Evolutionary conservation across 345 rosid genomes (phyloP).

Genomic region (Arabidopsis suecica): DNA sequence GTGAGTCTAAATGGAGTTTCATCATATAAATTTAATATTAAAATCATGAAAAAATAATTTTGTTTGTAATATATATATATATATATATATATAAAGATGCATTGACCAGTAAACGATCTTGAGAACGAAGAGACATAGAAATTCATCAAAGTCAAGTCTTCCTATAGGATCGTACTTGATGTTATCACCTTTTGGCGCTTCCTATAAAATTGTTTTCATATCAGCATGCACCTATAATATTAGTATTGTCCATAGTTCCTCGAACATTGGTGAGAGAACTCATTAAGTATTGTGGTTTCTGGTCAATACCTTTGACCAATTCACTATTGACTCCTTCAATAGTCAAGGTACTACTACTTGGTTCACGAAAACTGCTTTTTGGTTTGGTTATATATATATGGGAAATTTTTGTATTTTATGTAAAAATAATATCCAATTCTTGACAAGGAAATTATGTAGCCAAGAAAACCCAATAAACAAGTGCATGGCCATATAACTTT

Average conservation of each 20-base stretch:
- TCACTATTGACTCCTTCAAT: slow-evolving; percentile 22
- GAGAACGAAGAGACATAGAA: slow-evolving; percentile 35
- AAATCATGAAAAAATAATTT: not conserved
- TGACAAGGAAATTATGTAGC: no score
- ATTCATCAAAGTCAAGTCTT: slow-evolving; percentile 41
- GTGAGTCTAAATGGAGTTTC: not conserved
- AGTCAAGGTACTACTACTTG: no score
- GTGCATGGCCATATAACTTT: no score
- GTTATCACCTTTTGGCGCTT: slow-evolving; percentile 38
- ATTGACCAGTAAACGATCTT: slow-evolving; percentile 44
- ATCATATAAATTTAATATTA: not conserved
- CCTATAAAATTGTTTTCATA: not conserved
- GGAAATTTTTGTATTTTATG: not conserved
- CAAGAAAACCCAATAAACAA: no score
- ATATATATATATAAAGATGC: not conserved
- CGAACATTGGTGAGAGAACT: not conserved
- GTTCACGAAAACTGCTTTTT: no score
- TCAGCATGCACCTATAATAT: slow-evolving; percentile 16
- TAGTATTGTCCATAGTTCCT: not conserved
- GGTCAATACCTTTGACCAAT: slow-evolving; percentile 33
- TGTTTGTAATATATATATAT: not conserved
- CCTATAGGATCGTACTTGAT: slow-evolving; percentile 36
- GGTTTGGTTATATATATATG: no score
- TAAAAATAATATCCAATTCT: no score
- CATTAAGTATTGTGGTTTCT: slow-evolving; percentile 17